Evolutionary conservation across 305 asterid genomes (phyloP), one percentile per base, ranked within the genome.

Genomic region (Euphrasia arctica): DNA sequence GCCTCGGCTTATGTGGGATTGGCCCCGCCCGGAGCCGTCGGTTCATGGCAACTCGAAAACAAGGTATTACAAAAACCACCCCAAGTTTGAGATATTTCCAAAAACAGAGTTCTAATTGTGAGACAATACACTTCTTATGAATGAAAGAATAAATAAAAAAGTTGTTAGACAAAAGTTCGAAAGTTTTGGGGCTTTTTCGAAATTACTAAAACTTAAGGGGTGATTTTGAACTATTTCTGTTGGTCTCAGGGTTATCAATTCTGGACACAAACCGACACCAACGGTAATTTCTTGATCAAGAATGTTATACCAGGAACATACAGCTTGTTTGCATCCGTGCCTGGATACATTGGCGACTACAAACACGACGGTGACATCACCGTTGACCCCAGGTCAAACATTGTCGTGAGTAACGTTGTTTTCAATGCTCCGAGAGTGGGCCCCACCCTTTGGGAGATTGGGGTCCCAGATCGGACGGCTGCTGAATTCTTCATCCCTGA

Each of bases 11-110:
- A 70, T 47, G 80, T 87, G 29, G 97, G 95, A 27, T 58, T 90
- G 70, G 97, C 91, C 14, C 68, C 76, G 29, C 80, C 77, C 9
- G 95, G 88, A 60, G 57, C 47, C 0, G 70, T 60, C 8, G 90
- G 94, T 5, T 85, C 95, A 41, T 90, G 97, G 97, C 95, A 90
- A 66, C 70, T 36, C 27, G 97, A 90, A 76, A 82, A 64, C 79
- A 90, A 87, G 90, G 91, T 86, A 18, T 10, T 15, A 5, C 2
- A 7, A 15, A 51, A 49, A 49, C 54, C 15, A 49, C 54, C 54
- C 25, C 43, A 1, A 39, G 43, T 39, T 14, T 49, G 54, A 13
- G 7, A 4, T 49, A 11, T 39, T 45, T 39, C 9, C 1, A 36
- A 36, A 36, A 36, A 36, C 42, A 36, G 8, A 36, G 8, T 36